Evolutionary conservation across 306 rosid species (phyloP), one percentile per base, ranked within the genome.

Genomic region (Inga laurina): DNA sequence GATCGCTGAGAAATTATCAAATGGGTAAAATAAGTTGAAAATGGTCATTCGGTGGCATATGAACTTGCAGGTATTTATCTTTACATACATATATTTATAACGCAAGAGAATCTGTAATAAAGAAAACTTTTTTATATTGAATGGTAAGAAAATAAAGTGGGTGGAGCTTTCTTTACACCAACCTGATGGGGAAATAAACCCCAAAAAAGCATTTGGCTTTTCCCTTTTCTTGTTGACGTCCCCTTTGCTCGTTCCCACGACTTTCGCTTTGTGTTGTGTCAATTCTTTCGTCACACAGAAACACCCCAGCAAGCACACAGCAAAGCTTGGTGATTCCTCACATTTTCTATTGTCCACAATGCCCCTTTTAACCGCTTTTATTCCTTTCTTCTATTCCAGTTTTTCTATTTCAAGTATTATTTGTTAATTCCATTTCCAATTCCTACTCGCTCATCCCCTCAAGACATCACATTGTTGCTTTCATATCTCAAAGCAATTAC

Each of bases 171-270:
- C 82, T 80, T 79, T 75, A 83, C 87, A 87, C 92, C 82, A 90
- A 84, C 82, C 90, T 85, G 78, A 85, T 87, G 90, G 79, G 87
- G 88, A 84, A 92, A 86, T 67, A 80, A 89, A 87, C 83, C 86
- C 87, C 83, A 81, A 86, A 89, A 90, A 90, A 89, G 96, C 87
- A 92, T 54, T 87, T 41, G 87, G 84, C 81, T 90, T 84, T 92
- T 87, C 39, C 56, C 82, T 88, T 88, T 77, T 85, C 85, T 71
- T 82, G 80, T 78, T 87, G 85, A 56, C 83, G 79, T 49, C 84
- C 76, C 83, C 86, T 83, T 89, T 81, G 73, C 82, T 74, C 78
- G 77, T 88, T 85, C 93, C 85, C 90, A 86, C 94, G 3, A 74
- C 92, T 88, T 84, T 86, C 82, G 73, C 77, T 57, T 82, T 79